These are phyloP conservation scores for Sugiyamaella smithiae DNA, from an alignment of 805 yeast species.

Conservation along the genomic window DNA sequence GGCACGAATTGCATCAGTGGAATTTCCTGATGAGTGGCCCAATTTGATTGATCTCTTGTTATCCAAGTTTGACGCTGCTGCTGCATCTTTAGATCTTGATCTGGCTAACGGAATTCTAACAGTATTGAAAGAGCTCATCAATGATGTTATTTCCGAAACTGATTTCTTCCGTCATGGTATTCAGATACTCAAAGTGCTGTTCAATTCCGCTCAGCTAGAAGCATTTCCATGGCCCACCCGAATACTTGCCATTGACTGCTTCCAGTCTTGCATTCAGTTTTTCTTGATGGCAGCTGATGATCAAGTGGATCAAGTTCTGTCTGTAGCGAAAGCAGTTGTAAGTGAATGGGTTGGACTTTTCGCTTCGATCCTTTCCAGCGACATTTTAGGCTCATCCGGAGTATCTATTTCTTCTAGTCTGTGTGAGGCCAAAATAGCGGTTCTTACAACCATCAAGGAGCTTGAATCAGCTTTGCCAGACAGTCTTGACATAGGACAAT, in stretches of 20 bases:
- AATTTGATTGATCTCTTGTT: slow-evolving; percentile 37
- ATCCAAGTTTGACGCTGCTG: slow-evolving; percentile 8
- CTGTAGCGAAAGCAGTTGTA: slow-evolving; percentile 12
- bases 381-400: too few species aligned
- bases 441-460: slow-evolving; percentile 13
- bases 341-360: slow-evolving; percentile 17
- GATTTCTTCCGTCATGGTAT: slow-evolving; percentile 74
- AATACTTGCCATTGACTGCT: slow-evolving; percentile 33
- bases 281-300: slow-evolving; percentile 25
- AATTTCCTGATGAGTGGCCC: slow-evolving; percentile 97
- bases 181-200: slow-evolving; percentile 23
- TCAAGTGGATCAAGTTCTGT: slow-evolving; percentile 4
- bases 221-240: slow-evolving; percentile 12
- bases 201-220: slow-evolving; percentile 17
- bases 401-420: background rate
- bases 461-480: slow-evolving; percentile 12
- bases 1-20: slow-evolving; percentile 81
- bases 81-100: slow-evolving; percentile 34
- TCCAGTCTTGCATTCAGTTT: slow-evolving; percentile 33
- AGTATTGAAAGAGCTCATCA: slow-evolving; percentile 63
- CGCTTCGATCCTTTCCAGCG: slow-evolving; percentile 3
- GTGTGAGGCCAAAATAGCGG: slow-evolving; percentile 12
- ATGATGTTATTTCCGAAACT: slow-evolving; percentile 80
- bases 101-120: slow-evolving; percentile 36
- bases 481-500: background rate